Evolutionary conservation across 306 rosid genomes (phyloP).

Genomic region (Pachyrhizus erosus): DNA sequence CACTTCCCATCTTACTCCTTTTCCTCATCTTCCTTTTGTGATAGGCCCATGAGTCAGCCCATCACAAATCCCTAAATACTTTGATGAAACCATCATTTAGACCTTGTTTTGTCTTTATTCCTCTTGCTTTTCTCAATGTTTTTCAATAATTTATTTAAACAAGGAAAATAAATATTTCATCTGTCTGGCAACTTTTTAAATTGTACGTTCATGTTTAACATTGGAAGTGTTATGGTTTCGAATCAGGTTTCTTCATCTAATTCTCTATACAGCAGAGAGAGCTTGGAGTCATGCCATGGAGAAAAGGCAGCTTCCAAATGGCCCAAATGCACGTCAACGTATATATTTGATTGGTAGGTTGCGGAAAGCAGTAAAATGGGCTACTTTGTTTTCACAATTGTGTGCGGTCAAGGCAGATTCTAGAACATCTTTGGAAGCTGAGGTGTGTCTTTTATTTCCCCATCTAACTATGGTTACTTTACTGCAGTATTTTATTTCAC

Average conservation of each 20-base stretch:
- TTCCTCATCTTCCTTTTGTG: background rate
- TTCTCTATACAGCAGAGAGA: slow-evolving; percentile 93
- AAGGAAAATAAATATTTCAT: slow-evolving; percentile 23
- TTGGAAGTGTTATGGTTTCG: slow-evolving; percentile 43
- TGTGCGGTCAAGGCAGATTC: slow-evolving; percentile 91
- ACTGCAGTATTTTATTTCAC: background rate
- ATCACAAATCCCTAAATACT: background rate
- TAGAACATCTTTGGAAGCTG: slow-evolving; percentile 97
- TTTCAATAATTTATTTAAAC: background rate
- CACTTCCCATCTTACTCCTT: background rate
- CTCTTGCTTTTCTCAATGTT: background rate
- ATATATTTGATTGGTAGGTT: slow-evolving; percentile 96
- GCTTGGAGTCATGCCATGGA: slow-evolving; percentile 99
- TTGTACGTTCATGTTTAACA: slow-evolving; percentile 24
- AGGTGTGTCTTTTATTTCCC: slow-evolving; percentile 58
- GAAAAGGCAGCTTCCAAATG: slow-evolving; percentile 94
- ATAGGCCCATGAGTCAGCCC: background rate
- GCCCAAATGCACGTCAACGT: slow-evolving; percentile 86
- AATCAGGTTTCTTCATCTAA: slow-evolving; percentile 88
- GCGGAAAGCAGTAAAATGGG: slow-evolving; percentile 97
- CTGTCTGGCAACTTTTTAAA: background rate
- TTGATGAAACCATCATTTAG: slow-evolving; percentile 10
- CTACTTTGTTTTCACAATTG: slow-evolving; percentile 83
- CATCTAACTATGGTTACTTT: slow-evolving; percentile 20
- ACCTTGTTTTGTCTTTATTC: slow-evolving; percentile 18